These are phyloP conservation scores for Lepidium didymum DNA, from an alignment of 345 rosid species.

Conservation along the genomic window DNA sequence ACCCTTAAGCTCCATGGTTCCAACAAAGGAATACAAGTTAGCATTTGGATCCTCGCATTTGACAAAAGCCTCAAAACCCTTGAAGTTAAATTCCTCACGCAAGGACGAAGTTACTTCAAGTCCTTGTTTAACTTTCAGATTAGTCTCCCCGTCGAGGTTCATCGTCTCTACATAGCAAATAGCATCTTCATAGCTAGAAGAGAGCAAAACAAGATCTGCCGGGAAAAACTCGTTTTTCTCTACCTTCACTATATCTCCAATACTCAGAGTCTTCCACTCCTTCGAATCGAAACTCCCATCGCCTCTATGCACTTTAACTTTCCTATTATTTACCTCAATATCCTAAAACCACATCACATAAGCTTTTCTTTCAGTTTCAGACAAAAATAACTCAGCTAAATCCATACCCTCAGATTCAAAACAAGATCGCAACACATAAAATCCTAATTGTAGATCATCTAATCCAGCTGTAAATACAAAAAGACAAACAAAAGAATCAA, in stretches of 20 bases:
- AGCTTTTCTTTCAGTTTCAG: too few relatives aligned
- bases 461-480: neutral
- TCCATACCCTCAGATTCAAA: too few relatives aligned
- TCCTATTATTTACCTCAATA: slow-evolving; percentile 71
- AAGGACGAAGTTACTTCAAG: slow-evolving; percentile 55
- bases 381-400: too few relatives aligned
- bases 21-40: slow-evolving; percentile 72
- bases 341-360: slow-evolving; percentile 62
- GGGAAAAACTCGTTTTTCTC: slow-evolving; percentile 86
- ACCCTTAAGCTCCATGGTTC: slow-evolving; percentile 60
- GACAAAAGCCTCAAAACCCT: slow-evolving; percentile 57
- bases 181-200: slow-evolving; percentile 82
- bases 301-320: slow-evolving; percentile 49
- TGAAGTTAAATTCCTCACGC: slow-evolving; percentile 45
- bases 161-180: slow-evolving; percentile 94
- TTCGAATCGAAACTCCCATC: slow-evolving; percentile 46
- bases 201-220: slow-evolving; percentile 75
- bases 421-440: too few relatives aligned
- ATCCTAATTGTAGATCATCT: too few relatives aligned
- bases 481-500: neutral
- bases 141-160: slow-evolving; percentile 98
- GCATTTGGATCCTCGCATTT: slow-evolving; percentile 98
- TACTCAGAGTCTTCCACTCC: slow-evolving; percentile 75
- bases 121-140: slow-evolving; percentile 85
- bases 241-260: slow-evolving; percentile 82